A percentile compares a stretch with the other conserved stretches of the same genome.
Conservation (phyloP, 202 grass and related monocot genomes). For the Carex sylvatica region DNA sequence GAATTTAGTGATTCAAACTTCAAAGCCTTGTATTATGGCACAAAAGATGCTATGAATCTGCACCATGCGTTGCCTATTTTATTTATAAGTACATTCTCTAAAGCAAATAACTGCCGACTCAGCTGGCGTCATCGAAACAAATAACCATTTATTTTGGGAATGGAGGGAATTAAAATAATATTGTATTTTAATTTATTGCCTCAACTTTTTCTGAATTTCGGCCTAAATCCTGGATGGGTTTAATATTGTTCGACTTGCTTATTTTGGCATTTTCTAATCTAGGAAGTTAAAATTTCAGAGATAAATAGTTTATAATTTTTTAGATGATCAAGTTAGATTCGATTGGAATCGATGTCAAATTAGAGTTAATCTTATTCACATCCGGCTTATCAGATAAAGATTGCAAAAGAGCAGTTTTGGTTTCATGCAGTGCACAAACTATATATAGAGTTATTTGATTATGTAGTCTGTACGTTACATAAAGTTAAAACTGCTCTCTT, state of each 20-base stretch:
- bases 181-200: neutral
- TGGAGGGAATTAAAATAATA: neutral
- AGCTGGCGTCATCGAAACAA: neutral
- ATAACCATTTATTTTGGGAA: neutral
- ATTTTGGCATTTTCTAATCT: too few species aligned
- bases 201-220: neutral
- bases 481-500: too few species aligned
- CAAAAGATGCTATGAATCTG: slow-evolving; percentile 13
- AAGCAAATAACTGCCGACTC: neutral
- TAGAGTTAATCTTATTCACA: too few species aligned
- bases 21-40: slow-evolving; percentile 29
- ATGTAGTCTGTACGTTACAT: too few species aligned
- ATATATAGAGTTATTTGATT: too few species aligned
- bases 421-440: too few species aligned
- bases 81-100: neutral
- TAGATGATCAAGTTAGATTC: too few species aligned
- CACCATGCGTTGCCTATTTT: neutral
- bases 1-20: slow-evolving; percentile 26
- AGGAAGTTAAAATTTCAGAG: too few species aligned
- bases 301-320: too few species aligned
- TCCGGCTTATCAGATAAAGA: too few species aligned
- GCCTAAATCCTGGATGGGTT: neutral
- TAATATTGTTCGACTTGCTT: neutral
- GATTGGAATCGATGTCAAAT: too few species aligned
- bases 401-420: too few species aligned